Conservation (phyloP, 306 rosid genomes). For the Spatholobus suberectus region DNA sequence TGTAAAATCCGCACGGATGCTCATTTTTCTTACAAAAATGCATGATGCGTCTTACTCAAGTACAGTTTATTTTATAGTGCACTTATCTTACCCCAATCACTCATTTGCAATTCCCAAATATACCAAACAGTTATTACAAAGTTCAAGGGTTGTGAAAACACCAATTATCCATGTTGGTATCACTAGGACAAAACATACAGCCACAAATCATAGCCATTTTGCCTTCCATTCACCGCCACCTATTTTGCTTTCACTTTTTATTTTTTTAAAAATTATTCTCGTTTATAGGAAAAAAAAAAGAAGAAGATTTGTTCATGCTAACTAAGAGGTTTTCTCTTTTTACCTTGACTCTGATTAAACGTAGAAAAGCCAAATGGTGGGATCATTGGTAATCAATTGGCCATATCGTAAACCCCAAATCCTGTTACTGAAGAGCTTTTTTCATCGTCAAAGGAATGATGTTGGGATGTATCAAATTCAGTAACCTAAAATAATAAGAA, state of each 20-base stretch:
- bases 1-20: background rate
- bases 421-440: slow-evolving; percentile 7
- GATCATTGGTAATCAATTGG: slow-evolving; percentile 16
- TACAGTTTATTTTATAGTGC: background rate
- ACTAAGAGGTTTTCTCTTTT: background rate
- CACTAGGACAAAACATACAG: slow-evolving; percentile 34
- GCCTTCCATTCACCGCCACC: slow-evolving; percentile 29
- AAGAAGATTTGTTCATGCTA: background rate
- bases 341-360: background rate
- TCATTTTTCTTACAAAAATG: background rate
- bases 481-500: slow-evolving; percentile 10
- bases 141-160: background rate
- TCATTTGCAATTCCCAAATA: background rate
- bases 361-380: slow-evolving; percentile 16
- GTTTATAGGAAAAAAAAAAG: background rate
- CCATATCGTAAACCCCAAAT: slow-evolving; percentile 32
- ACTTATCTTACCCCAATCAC: background rate
- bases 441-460: slow-evolving; percentile 51
- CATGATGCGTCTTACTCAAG: too few relatives aligned
- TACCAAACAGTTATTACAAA: slow-evolving; percentile 4
- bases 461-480: slow-evolving; percentile 35
- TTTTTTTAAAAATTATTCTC: background rate
- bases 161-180: slow-evolving; percentile 29
- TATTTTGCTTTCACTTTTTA: background rate
- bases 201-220: slow-evolving; percentile 37